Evolutionary conservation across 164 flowering plant genomes (phyloP).

Genomic region (Umbellularia californica): DNA sequence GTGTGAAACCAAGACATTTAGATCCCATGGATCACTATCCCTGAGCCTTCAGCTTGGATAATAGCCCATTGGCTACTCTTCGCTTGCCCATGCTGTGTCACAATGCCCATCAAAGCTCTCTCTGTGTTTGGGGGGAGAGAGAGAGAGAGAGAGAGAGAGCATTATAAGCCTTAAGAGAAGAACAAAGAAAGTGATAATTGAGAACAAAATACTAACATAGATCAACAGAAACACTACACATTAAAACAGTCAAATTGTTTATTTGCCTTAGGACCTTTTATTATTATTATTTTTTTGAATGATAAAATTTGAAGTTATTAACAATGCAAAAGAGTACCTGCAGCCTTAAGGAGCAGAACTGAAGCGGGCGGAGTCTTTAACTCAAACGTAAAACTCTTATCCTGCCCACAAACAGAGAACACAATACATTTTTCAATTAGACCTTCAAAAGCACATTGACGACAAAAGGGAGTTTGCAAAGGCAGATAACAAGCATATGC

Average conservation of each 20-base stretch:
- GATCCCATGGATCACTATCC: too few relatives aligned
- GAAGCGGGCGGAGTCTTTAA: constrained; percentile 98
- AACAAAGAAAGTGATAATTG: neutral
- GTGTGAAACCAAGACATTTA: too few relatives aligned
- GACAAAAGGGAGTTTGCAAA: neutral
- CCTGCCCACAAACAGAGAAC: constrained; percentile 37
- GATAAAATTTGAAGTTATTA: neutral
- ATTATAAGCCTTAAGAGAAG: neutral
- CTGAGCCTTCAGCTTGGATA: too few relatives aligned
- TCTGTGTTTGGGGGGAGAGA: neutral
- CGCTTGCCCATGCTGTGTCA: too few relatives aligned
- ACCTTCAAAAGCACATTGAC: neutral
- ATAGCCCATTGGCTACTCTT: too few relatives aligned
- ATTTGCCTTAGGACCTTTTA: too few relatives aligned
- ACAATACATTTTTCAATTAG: neutral
- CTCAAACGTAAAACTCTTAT: constrained; percentile 89
- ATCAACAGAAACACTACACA: neutral
- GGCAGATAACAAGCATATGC: neutral
- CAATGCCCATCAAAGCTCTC: too few relatives aligned
- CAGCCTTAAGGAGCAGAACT: constrained; percentile 87
- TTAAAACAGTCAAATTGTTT: too few relatives aligned
- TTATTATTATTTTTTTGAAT: too few relatives aligned
- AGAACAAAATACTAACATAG: neutral
- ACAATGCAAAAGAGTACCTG: constrained; percentile 43
- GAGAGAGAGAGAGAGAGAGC: neutral